Percentiles rank a stretch among this genome's conserved stretches.
Evolutionary conservation across 2,329 filamentous ascomycete species (phyloP).

Genomic region (Penicillium occitanis): DNA sequence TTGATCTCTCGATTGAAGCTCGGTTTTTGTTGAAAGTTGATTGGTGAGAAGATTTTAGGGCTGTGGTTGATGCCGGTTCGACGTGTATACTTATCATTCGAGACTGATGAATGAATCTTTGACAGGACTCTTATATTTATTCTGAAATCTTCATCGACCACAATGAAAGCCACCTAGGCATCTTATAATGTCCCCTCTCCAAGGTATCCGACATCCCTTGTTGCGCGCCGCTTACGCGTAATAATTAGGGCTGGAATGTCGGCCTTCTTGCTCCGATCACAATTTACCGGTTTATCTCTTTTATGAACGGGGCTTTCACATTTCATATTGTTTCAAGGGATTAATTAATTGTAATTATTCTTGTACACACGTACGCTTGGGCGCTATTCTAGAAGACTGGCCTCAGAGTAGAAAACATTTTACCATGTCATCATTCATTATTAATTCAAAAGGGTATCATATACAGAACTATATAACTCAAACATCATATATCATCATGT

Average conservation of each 20-base stretch:
- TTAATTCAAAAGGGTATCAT: not conserved
- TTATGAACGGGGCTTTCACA: not conserved
- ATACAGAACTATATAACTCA: not conserved
- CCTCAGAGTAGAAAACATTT: no score
- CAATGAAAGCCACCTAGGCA: not conserved
- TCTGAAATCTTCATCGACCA: not conserved
- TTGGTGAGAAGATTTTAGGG: not conserved
- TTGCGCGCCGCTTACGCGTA: conserved; percentile 14
- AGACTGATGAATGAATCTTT: not conserved
- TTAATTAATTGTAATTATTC: not conserved
- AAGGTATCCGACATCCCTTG: conserved; percentile 6
- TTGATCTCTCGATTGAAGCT: no score
- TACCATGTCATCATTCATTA: not conserved
- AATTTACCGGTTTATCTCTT: not conserved
- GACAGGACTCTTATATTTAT: not conserved
- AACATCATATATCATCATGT: not conserved
- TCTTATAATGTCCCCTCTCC: not conserved
- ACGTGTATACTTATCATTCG: not conserved
- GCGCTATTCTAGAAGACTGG: not conserved
- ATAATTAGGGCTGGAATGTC: conserved; percentile 12
- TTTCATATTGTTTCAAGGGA: not conserved
- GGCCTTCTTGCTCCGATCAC: not conserved
- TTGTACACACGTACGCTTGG: not conserved
- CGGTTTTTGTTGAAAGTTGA: not conserved
- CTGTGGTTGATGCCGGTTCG: not conserved